Base-by-base conservation (phyloP, 1,284 basidiomycete species). In the Marasmius oreades region DNA sequence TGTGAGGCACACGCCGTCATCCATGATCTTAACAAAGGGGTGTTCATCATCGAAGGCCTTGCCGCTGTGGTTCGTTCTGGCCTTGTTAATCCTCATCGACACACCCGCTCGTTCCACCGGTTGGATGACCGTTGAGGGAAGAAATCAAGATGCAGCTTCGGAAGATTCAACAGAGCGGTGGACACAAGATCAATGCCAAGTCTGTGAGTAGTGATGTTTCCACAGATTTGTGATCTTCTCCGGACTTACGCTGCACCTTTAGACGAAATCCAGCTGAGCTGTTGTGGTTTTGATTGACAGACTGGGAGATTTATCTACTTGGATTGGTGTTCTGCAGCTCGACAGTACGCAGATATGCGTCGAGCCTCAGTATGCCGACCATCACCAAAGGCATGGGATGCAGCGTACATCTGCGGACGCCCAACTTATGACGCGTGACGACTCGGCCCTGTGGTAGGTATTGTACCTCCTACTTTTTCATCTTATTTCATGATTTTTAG, bases 341-440 rank as follows among this genome's bases (percentile, higher is more conserved):
- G 10, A 50, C 47, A 7, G 47, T 33, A 1, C 47, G 26, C 47
- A 50, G n/a, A 24, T 50, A 50, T 20, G 47, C 47, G n/a, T 31
- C 33, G 26, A 33, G 33, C 26, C 33, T 50, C 26, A 50, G 47
- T 33, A 50, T 50, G 47, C 47, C 47, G 31, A 50, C 26, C 24
- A 50, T 50, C 16, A 50, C 33, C 47, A 50, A 50, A 20, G 47
- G 47, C 7, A 50, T 50, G 47, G 47, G 47, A 8, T 50, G n/a
- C n/a, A n/a, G n/a, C n/a, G 16, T n/a, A 50, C 47, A 18, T 50
- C 47, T 12, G 47, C 47, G 8, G 33, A 50, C 28, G 47, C 47
- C 10, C 47, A 50, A 26, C 28, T 50, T 5, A 50, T 47, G 45
- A 47, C 45, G n/a, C 6, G 33, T 31, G 28, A 10, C 28, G 31